These are phyloP conservation scores for Nakazawaea wyomingensis DNA, from an alignment of 805 yeast genomes.

Conservation along the genomic window DNA sequence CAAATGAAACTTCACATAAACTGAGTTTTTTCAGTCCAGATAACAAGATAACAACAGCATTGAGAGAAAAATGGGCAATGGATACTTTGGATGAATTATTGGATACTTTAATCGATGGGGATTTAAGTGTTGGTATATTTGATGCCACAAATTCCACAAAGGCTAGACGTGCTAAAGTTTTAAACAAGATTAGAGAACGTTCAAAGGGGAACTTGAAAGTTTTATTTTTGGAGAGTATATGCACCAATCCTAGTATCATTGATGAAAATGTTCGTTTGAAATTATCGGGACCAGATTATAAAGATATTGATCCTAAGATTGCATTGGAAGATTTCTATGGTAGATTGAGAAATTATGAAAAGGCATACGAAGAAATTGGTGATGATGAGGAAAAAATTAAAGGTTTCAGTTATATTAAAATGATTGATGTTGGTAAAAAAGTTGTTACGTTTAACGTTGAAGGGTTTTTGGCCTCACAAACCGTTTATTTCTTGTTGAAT, in stretches of 20 bases:
- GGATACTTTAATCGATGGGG: conserved; percentile 72
- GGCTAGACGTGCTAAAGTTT: conserved; percentile 53
- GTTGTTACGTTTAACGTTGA: conserved; percentile 88
- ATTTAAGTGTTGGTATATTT: conserved; percentile 89
- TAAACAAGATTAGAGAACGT: conserved; percentile 50
- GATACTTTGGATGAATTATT: conserved; percentile 82
- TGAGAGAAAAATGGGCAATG: conserved; percentile 94
- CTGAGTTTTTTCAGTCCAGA: conserved; percentile 86
- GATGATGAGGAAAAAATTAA: conserved; percentile 60
- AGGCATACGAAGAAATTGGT: conserved; percentile 83
- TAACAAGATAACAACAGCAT: conserved; percentile 53
- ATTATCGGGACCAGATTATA: conserved; percentile 90
- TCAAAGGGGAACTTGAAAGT: conserved; percentile 66
- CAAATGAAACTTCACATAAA: conserved; percentile 38
- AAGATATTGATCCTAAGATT: conserved; percentile 70
- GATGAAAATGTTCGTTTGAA: conserved; percentile 82
- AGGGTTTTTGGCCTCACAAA: conserved; percentile 85
- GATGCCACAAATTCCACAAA: conserved; percentile 81
- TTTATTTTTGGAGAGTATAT: conserved; percentile 78
- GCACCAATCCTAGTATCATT: conserved; percentile 73
- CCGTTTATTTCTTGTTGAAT: conserved; percentile 82
- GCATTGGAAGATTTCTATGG: conserved; percentile 82
- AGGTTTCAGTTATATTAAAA: conserved; percentile 80
- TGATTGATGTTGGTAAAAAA: conserved; percentile 94
- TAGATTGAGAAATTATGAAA: conserved; percentile 76